Evolutionary conservation across 495 filamentous ascomycete species (phyloP).

Genomic region (Antarctomyces pellizariae): DNA sequence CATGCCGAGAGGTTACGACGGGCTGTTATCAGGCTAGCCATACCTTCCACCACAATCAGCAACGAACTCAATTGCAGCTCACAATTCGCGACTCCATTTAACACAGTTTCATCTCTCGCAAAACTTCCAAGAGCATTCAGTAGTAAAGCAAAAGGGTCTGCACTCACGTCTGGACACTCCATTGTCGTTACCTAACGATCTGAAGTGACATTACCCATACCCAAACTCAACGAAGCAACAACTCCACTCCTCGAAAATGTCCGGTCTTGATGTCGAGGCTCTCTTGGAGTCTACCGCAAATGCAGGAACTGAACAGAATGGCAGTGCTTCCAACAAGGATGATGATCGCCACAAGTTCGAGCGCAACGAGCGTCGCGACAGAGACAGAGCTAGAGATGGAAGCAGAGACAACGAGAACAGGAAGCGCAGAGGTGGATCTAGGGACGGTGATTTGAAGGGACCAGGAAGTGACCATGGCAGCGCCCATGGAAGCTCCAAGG

Average conservation of each 20-base stretch:
- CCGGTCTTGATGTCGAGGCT: slow-evolving; percentile 80
- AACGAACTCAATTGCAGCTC: no score
- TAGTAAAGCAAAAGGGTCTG: slow-evolving; percentile 1
- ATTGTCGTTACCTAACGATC: neutral
- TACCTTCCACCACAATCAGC: no score
- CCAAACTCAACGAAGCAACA: neutral
- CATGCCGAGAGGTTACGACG: no score
- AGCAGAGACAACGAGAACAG: slow-evolving; percentile 33
- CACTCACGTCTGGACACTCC: neutral
- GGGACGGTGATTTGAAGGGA: slow-evolving; percentile 29
- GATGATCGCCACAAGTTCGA: slow-evolving; percentile 36
- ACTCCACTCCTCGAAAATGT: slow-evolving; percentile 30
- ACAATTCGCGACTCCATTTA: no score
- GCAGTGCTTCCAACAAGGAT: slow-evolving; percentile 28
- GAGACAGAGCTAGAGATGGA: slow-evolving; percentile 24
- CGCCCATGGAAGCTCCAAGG: slow-evolving; percentile 60
- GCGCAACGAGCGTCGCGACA: slow-evolving; percentile 19
- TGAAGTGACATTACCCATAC: slow-evolving; percentile 1
- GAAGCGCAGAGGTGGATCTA: slow-evolving; percentile 43
- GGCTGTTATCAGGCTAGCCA: no score
- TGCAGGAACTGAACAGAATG: slow-evolving; percentile 25
- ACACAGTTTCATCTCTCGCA: no score
- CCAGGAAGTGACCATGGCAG: slow-evolving; percentile 60
- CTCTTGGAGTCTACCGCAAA: slow-evolving; percentile 76
- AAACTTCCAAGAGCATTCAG: no score